Percentiles rank a stretch among this genome's conserved stretches.
Conservation (phyloP, 2,329 filamentous ascomycete species). For the Hawksworthiomyces lignivorus region DNA sequence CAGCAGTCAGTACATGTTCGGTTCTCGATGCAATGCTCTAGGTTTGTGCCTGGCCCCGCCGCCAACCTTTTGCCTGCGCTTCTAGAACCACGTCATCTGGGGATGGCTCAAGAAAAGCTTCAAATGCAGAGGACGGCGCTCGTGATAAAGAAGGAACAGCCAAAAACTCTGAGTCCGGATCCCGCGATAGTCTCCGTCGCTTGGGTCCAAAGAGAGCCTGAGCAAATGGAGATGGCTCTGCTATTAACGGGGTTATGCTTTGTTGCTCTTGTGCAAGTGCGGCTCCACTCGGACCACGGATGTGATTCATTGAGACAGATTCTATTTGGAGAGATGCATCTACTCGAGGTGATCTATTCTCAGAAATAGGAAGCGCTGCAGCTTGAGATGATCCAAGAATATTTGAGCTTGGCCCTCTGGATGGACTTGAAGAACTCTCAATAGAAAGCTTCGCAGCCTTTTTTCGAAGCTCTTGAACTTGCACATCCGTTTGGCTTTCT, state of each 20-base stretch:
- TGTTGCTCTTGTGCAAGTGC: background rate
- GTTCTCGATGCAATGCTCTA: slow-evolving; percentile 20
- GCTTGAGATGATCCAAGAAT: background rate
- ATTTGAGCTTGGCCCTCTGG: no score
- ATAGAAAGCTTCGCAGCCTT: slow-evolving; percentile 14
- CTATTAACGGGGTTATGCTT: slow-evolving; percentile 9
- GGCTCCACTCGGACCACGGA: background rate
- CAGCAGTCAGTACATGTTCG: slow-evolving; percentile 17
- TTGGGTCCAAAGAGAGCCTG: slow-evolving; percentile 41
- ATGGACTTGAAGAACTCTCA: slow-evolving; percentile 3
- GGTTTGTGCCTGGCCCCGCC: slow-evolving; percentile 43
- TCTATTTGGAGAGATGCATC: background rate
- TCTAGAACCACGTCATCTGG: slow-evolving; percentile 83
- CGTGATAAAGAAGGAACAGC: slow-evolving; percentile 44
- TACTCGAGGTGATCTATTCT: background rate
- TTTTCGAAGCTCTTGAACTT: slow-evolving; percentile 20
- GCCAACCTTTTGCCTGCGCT: slow-evolving; percentile 85
- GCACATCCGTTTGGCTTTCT: background rate
- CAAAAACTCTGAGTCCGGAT: slow-evolving; percentile 24
- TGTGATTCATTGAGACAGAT: background rate
- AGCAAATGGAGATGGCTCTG: slow-evolving; percentile 49
- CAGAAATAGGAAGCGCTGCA: background rate
- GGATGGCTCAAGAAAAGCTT: slow-evolving; percentile 74
- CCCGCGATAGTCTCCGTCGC: slow-evolving; percentile 15
- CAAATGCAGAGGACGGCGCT: slow-evolving; percentile 33